Percentiles rank a stretch among this genome's conserved stretches.
Conservation (phyloP, 768 basidiomycete genomes). For the Suillus placidus region DNA sequence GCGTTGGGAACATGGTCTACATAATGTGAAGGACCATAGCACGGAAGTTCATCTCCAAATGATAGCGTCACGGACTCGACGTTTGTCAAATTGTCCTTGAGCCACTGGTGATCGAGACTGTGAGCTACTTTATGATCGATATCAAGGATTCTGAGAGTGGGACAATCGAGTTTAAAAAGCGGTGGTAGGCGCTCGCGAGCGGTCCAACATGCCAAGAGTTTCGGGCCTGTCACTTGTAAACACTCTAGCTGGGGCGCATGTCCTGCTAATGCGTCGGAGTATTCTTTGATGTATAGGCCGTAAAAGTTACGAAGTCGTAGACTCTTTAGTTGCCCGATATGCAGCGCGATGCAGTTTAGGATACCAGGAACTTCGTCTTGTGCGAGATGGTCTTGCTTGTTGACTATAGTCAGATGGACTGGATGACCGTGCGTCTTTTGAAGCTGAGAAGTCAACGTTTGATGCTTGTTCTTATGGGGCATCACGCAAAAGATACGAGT, state of each 20-base stretch:
- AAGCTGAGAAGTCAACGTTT: neutral
- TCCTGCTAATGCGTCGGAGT: neutral
- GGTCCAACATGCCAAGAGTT: neutral
- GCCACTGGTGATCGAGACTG: neutral
- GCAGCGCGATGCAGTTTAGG: neutral
- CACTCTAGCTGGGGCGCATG: neutral
- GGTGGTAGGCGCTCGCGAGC: neutral
- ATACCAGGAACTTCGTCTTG: neutral
- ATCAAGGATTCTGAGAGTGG: neutral
- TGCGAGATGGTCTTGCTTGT: neutral
- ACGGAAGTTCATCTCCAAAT: neutral
- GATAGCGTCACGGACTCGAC: neutral
- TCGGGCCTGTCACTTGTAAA: neutral
- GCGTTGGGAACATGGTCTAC: neutral
- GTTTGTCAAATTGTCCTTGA: neutral
- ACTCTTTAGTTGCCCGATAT: neutral
- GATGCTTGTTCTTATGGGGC: neutral
- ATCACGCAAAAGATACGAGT: neutral
- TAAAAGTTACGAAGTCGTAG: neutral
- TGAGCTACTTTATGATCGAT: neutral
- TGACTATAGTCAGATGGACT: neutral
- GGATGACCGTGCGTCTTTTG: neutral
- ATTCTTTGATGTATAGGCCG: neutral
- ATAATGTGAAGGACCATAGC: neutral
- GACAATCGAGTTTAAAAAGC: neutral